phyloP scores from a whole-genome alignment of 768 basidiomycete genomes.

The Leccinum boreale region DNA sequence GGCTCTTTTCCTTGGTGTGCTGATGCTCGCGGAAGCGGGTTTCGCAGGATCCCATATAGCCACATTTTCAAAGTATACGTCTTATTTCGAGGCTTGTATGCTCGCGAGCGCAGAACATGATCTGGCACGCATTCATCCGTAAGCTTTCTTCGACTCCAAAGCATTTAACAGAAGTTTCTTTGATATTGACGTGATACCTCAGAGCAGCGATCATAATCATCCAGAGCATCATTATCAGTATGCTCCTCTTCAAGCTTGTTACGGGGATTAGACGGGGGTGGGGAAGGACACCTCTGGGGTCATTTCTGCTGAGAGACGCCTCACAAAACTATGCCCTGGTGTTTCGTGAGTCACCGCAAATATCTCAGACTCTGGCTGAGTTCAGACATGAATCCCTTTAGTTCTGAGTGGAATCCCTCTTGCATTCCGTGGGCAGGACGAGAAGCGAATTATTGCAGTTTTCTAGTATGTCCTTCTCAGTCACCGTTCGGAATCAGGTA shows the following conservation, averaged over 20 bases:
- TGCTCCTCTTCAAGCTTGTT: constrained; percentile 38
- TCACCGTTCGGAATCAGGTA: background rate
- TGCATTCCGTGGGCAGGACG: background rate
- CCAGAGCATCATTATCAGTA: constrained; percentile 39
- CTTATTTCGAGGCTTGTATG: constrained; percentile 21
- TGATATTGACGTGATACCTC: background rate
- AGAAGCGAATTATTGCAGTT: background rate
- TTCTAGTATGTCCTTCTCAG: constrained; percentile 3
- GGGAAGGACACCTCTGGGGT: constrained; percentile 40
- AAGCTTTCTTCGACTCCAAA: constrained; percentile 17
- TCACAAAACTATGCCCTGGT: constrained; percentile 41
- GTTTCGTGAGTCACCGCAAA: constrained; percentile 31
- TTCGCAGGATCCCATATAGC: constrained; percentile 18
- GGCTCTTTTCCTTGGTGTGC: constrained; percentile 10
- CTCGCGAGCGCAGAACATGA: constrained; percentile 13
- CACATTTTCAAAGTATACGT: background rate
- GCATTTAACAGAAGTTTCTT: background rate
- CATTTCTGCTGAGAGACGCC: constrained; percentile 44
- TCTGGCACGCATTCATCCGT: background rate
- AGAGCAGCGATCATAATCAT: constrained; percentile 22
- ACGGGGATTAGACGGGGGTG: constrained; percentile 34
- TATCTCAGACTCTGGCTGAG: background rate
- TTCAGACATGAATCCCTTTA: background rate
- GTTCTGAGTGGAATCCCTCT: constrained; percentile 2
- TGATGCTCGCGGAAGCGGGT: constrained; percentile 21